Conservation (phyloP, 2,329 filamentous ascomycete genomes). For the Polytolypa hystricis region DNA sequence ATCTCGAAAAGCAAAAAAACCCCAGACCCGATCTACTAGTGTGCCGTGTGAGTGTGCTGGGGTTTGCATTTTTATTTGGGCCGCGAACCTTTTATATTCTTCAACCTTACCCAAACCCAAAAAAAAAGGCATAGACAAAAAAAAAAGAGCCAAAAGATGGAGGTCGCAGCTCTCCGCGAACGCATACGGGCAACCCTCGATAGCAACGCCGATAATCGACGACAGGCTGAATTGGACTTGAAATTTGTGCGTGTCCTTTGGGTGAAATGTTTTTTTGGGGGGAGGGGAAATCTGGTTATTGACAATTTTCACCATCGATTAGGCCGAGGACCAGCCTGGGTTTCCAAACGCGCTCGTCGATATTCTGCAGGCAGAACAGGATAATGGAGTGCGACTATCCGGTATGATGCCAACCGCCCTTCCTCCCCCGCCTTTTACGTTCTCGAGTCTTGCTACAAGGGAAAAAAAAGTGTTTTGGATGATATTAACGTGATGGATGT, state of each 20-base stretch:
- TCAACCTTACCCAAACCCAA: too few species aligned
- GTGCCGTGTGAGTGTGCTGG: too few species aligned
- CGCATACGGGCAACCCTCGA: constrained; percentile 55
- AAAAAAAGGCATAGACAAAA: too few species aligned
- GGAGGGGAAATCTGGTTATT: too few species aligned
- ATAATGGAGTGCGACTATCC: constrained; percentile 72
- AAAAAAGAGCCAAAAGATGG: constrained; percentile 43
- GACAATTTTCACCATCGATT: constrained; percentile 4
- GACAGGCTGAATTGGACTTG: constrained; percentile 53
- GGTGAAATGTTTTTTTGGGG: too few species aligned
- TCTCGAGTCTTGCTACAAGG: constrained; percentile 8
- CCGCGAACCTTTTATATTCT: too few species aligned
- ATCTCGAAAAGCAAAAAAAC: too few species aligned
- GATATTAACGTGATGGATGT: neutral
- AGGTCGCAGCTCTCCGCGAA: constrained; percentile 49
- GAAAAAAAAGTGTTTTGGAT: constrained; percentile 13
- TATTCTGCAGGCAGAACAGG: constrained; percentile 80
- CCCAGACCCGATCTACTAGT: too few species aligned
- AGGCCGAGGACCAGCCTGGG: constrained; percentile 84
- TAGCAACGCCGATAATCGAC: constrained; percentile 49
- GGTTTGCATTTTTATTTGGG: too few species aligned
- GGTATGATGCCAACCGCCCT: constrained; percentile 48
- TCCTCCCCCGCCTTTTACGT: constrained; percentile 17
- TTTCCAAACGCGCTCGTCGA: constrained; percentile 86
- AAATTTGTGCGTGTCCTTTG: constrained; percentile 47